These are phyloP conservation scores for Letharia lupina DNA, from an alignment of 495 filamentous ascomycete genomes.

Conservation along the genomic window DNA sequence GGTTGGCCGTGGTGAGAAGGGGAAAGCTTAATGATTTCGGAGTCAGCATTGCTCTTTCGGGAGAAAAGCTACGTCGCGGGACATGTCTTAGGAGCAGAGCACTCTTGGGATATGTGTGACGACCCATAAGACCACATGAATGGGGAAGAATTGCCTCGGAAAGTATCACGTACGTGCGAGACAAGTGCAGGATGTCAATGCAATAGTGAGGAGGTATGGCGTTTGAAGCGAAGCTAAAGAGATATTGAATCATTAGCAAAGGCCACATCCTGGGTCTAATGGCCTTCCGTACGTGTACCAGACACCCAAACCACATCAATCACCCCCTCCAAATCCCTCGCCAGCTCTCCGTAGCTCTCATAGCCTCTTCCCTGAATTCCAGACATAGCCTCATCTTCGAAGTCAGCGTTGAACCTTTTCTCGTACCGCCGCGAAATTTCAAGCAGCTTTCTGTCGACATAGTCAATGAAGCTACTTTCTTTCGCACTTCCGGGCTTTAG, in stretches of 20 bases:
- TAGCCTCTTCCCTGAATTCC: constrained; percentile 50
- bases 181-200: constrained; percentile 56
- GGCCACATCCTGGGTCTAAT: neutral
- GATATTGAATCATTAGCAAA: constrained; percentile 6
- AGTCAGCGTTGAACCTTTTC: constrained; percentile 57
- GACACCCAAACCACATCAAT: constrained; percentile 75
- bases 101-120: too few relatives aligned
- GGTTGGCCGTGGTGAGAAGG: constrained; percentile 53
- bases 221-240: constrained; percentile 67
- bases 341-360: constrained; percentile 57
- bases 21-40: constrained; percentile 37
- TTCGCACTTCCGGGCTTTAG: constrained; percentile 63
- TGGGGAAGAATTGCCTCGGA: too few relatives aligned
- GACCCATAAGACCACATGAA: too few relatives aligned
- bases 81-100: too few relatives aligned
- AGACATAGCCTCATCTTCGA: constrained; percentile 31
- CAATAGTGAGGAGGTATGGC: constrained; percentile 70
- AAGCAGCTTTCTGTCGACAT: constrained; percentile 55
- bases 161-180: constrained; percentile 32
- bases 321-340: constrained; percentile 58
- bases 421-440: constrained; percentile 61
- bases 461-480: constrained; percentile 65
- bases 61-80: too few relatives aligned
- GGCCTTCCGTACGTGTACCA: constrained; percentile 59
- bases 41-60: too few relatives aligned